phyloP scores from a whole-genome alignment of 768 basidiomycete genomes.

The Termitomyces eurrhizus region DNA sequence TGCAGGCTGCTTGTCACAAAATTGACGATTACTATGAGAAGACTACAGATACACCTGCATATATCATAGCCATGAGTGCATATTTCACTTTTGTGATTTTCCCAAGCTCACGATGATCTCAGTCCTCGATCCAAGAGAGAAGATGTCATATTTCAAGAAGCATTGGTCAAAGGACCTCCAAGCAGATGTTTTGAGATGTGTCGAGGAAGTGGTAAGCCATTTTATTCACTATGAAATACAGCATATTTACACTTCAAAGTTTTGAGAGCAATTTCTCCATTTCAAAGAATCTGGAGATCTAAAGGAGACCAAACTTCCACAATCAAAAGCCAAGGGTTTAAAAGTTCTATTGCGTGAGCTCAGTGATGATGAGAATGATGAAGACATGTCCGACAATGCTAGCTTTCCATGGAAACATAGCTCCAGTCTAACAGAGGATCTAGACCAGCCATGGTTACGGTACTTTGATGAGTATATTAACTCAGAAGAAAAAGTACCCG shows the following conservation, averaged over 20 bases:
- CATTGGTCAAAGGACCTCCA: constrained; percentile 22
- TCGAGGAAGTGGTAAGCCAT: constrained; percentile 12
- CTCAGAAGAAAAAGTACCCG: neutral
- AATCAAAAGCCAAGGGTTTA: neutral
- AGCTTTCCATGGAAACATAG: neutral
- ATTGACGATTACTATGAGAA: constrained; percentile 30
- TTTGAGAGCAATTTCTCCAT: neutral
- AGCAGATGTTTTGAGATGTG: constrained; percentile 10
- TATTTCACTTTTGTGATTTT: neutral
- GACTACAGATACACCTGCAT: neutral
- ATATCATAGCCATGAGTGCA: constrained; percentile 19
- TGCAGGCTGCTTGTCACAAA: constrained; percentile 26
- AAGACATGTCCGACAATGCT: neutral
- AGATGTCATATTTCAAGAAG: constrained; percentile 21
- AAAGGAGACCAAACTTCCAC: neutral
- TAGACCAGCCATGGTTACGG: neutral
- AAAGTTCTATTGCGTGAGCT: neutral
- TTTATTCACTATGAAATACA: neutral
- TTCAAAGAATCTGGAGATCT: neutral
- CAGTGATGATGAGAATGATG: neutral
- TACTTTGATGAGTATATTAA: constrained; percentile 2
- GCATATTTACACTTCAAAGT: neutral
- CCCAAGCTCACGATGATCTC: neutral
- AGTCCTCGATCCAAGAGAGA: constrained; percentile 25
- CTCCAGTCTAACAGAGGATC: neutral